Conservation (phyloP, 306 rosid species). For the Biancaea sappan region DNA sequence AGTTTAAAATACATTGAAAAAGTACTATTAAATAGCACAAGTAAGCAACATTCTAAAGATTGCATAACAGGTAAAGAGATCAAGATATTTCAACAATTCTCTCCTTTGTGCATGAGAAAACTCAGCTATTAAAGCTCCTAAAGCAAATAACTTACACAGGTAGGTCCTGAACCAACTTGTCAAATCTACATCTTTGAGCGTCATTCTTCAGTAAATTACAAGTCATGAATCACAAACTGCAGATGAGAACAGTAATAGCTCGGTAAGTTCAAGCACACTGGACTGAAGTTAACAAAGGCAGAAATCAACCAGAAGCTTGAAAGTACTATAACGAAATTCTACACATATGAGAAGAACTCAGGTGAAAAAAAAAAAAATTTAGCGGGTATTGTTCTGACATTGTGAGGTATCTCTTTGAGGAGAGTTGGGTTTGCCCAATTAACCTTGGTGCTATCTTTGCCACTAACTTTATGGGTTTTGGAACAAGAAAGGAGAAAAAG, state of each 20-base stretch:
- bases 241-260: neutral
- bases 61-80: neutral
- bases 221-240: constrained; percentile 52
- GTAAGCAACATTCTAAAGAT: constrained; percentile 10
- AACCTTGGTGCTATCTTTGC: too few relatives aligned
- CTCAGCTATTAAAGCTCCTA: constrained; percentile 34
- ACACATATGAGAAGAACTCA: too few relatives aligned
- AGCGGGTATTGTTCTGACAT: too few relatives aligned
- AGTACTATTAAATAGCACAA: neutral
- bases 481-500: too few relatives aligned
- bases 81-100: neutral
- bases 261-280: neutral
- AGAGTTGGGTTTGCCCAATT: too few relatives aligned
- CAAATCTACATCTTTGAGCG: constrained; percentile 52
- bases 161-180: constrained; percentile 40
- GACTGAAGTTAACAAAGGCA: constrained; percentile 6
- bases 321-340: constrained; percentile 25
- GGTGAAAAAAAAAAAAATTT: too few relatives aligned
- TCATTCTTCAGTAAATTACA: constrained; percentile 43
- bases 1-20: neutral
- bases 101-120: neutral
- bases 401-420: too few relatives aligned
- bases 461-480: too few relatives aligned
- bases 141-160: constrained; percentile 38
- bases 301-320: constrained; percentile 13